Conservation (phyloP, 225 moss, liverwort and hornwort species). For the Pseudoscleropodium purum region DNA sequence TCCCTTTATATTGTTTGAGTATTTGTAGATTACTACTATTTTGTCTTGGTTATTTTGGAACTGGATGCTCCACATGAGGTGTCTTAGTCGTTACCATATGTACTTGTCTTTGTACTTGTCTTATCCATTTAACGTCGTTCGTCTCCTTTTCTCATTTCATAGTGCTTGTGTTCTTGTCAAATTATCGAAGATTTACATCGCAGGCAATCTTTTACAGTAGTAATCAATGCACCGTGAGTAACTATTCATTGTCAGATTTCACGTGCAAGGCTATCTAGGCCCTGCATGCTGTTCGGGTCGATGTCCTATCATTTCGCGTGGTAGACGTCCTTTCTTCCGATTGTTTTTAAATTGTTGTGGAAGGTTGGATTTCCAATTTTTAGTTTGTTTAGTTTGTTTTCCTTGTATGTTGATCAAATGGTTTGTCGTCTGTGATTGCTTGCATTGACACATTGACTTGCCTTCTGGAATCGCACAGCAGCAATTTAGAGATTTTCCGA, state of each 20-base stretch:
- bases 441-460: neutral
- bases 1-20: neutral
- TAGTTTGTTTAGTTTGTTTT: neutral
- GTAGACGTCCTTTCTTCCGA: neutral
- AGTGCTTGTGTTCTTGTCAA: neutral
- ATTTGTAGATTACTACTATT: neutral
- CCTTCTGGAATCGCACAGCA: neutral
- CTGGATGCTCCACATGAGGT: neutral
- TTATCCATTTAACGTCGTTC: neutral
- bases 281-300: neutral
- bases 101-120: neutral
- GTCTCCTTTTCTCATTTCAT: neutral
- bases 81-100: neutral
- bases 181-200: neutral
- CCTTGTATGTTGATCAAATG: neutral
- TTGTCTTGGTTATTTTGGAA: neutral
- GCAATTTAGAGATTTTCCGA: neutral
- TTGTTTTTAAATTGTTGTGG: neutral
- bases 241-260: neutral
- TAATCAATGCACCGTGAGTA: neutral
- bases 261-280: neutral
- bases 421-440: neutral
- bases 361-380: neutral
- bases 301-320: neutral
- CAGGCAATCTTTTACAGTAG: neutral